Conservation (phyloP, 495 filamentous ascomycete genomes). For the Podospora didyma region DNA sequence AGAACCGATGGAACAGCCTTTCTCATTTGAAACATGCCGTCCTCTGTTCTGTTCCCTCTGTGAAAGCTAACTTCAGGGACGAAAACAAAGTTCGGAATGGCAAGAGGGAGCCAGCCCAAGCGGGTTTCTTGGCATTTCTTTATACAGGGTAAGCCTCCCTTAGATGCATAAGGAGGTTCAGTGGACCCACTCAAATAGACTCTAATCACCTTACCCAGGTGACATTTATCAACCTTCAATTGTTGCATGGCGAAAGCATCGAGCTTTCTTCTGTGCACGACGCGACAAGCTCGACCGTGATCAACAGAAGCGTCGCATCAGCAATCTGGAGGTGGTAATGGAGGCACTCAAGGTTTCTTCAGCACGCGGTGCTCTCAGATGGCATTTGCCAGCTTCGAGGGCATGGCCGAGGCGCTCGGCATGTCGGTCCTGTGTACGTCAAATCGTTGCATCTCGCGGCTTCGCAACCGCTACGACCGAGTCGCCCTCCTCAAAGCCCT, state of each 20-base stretch:
- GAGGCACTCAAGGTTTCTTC: slow-evolving; percentile 3
- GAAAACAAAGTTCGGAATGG: no score
- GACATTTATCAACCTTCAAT: no score
- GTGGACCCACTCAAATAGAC: no score
- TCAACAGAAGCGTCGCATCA: background rate
- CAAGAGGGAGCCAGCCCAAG: no score
- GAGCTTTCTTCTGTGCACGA: background rate
- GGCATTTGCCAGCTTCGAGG: background rate
- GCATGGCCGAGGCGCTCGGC: slow-evolving; percentile 6
- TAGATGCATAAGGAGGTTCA: no score
- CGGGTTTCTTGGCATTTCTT: no score
- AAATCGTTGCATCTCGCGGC: slow-evolving; percentile 6
- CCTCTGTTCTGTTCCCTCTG: no score
- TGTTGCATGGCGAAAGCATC: background rate
- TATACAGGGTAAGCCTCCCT: no score
- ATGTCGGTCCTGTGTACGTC: slow-evolving; percentile 8
- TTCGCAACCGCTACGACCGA: slow-evolving; percentile 4
- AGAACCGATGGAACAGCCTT: no score
- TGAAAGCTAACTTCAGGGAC: no score
- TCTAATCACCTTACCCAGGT: no score
- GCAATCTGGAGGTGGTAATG: slow-evolving; percentile 2
- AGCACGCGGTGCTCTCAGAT: slow-evolving; percentile 8
- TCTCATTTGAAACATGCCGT: no score
- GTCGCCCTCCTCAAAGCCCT: slow-evolving; percentile 62
- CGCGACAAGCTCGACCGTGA: background rate